Percentiles rank a stretch among this genome's conserved stretches.
phyloP scores from a whole-genome alignment of 306 rosid species.

The Arachis stenosperma region DNA sequence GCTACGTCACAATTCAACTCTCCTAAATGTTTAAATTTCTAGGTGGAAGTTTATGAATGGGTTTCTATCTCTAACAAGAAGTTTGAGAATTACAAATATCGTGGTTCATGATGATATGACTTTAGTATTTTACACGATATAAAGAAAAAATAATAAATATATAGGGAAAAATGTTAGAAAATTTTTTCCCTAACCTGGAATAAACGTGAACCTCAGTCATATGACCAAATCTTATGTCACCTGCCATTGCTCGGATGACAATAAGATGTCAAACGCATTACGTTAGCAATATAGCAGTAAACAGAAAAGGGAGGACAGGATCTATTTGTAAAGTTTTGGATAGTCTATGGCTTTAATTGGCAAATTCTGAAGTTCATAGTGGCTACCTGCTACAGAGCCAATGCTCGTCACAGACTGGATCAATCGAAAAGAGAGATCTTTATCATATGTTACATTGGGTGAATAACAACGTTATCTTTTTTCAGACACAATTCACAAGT shows the following conservation, averaged over 20 bases:
- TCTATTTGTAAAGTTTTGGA: slow-evolving; percentile 1
- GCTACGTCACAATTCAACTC: neutral
- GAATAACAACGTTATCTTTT: slow-evolving; percentile 12
- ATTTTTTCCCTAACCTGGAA: slow-evolving; percentile 1
- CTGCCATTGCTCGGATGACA: neutral
- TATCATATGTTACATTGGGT: neutral
- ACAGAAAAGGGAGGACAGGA: neutral
- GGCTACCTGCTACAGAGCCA: neutral
- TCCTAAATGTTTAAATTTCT: slow-evolving; percentile 20
- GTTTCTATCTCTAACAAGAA: neutral
- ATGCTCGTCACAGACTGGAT: slow-evolving; percentile 15
- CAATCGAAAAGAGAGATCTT: slow-evolving; percentile 10
- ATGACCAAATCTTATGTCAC: slow-evolving; percentile 6
- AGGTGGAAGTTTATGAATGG: neutral
- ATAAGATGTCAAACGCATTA: slow-evolving; percentile 26
- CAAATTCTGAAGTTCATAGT: neutral
- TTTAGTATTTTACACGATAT: neutral
- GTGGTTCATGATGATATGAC: neutral
- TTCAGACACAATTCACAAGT: slow-evolving; percentile 13
- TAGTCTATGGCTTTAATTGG: slow-evolving; percentile 13
- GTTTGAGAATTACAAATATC: slow-evolving; percentile 13
- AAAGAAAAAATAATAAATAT: neutral
- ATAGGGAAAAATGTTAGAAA: too few species aligned
- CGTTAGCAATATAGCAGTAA: neutral
- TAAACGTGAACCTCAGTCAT: neutral